These are phyloP conservation scores for Petunia axillaris DNA, from an alignment of 257 asterid genomes.

Conservation along the genomic window DNA sequence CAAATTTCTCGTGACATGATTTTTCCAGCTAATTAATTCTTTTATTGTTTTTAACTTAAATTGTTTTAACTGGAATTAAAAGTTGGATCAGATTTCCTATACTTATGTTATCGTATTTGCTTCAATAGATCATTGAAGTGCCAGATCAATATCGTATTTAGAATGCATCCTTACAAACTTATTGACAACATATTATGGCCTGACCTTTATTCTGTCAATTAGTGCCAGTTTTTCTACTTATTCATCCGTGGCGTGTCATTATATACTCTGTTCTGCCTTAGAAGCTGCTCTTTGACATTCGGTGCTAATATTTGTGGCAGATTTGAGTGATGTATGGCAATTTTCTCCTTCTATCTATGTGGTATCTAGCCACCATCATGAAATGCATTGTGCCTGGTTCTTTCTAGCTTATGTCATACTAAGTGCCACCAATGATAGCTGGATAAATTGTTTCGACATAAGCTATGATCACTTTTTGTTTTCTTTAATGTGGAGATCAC, in stretches of 20 bases:
- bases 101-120: background rate
- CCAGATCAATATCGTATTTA: background rate
- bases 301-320: background rate
- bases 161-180: conserved; percentile 9
- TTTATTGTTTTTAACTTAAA: background rate
- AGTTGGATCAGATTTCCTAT: background rate
- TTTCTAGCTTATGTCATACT: background rate
- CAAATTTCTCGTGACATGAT: conserved; percentile 13
- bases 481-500: conserved; percentile 6
- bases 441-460: background rate
- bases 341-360: background rate
- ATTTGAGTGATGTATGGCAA: background rate
- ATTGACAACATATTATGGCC: background rate
- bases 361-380: background rate
- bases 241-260: background rate
- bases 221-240: background rate
- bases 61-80: background rate
- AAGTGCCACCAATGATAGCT: background rate
- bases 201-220: background rate
- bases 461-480: background rate
- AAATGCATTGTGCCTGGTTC: background rate
- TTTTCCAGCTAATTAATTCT: background rate
- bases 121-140: background rate
- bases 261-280: background rate
- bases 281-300: background rate